phyloP scores from a whole-genome alignment of 2,329 filamentous ascomycete species.

The Exserohilum turcica region DNA sequence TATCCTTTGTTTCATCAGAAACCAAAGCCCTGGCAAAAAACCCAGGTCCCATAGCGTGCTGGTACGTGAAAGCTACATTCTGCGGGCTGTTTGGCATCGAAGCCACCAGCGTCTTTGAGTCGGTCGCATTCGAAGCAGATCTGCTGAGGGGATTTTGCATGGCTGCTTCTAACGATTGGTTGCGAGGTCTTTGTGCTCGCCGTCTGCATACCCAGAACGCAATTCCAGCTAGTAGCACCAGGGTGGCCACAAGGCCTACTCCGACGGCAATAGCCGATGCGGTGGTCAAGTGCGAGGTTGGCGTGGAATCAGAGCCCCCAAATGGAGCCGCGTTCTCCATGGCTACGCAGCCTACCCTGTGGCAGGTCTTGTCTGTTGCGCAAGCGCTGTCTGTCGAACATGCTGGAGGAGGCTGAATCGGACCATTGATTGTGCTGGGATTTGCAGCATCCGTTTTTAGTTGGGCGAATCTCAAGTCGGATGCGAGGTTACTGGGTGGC shows the following conservation, averaged over 20 bases:
- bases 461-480: slow-evolving; percentile 13
- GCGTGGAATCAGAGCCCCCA: slow-evolving; percentile 19
- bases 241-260: slow-evolving; percentile 27
- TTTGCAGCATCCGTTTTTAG: slow-evolving; percentile 20
- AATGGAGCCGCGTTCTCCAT: slow-evolving; percentile 26
- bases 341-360: slow-evolving; percentile 24
- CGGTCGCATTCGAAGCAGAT: slow-evolving; percentile 28
- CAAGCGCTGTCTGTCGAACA: slow-evolving; percentile 34
- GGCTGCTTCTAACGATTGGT: slow-evolving; percentile 22
- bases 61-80: slow-evolving; percentile 18
- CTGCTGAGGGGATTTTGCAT: slow-evolving; percentile 7
- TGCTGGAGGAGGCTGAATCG: slow-evolving; percentile 8
- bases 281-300: slow-evolving; percentile 27
- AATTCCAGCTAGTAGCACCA: slow-evolving; percentile 27
- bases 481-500: slow-evolving; percentile 5
- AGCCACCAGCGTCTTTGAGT: slow-evolving; percentile 33
- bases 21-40: slow-evolving; percentile 19
- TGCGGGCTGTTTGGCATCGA: slow-evolving; percentile 34
- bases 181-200: slow-evolving; percentile 19
- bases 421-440: not conserved
- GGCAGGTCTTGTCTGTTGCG: slow-evolving; percentile 32
- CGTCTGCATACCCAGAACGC: slow-evolving; percentile 32
- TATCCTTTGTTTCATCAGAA: slow-evolving; percentile 13
- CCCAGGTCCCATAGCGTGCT: slow-evolving; percentile 14
- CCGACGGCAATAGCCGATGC: slow-evolving; percentile 34